A percentile compares a stretch with the other conserved stretches of the same genome.
These are phyloP conservation scores for Dendrobium officinale DNA, from an alignment of 106 monocot species.

Conservation along the genomic window DNA sequence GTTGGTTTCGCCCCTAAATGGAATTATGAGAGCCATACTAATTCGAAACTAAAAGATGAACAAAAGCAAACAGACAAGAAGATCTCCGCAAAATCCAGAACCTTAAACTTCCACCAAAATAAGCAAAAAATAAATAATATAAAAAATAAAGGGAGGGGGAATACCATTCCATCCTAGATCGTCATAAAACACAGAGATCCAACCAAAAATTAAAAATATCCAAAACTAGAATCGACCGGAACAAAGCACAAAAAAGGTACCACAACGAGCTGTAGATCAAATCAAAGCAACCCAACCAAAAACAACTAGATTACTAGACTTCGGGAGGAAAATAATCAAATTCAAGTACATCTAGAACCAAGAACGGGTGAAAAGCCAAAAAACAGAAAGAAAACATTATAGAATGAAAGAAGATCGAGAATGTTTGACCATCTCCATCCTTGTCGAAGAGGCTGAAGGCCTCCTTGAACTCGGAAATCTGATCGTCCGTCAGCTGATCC, in stretches of 20 bases:
- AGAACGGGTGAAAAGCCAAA: background rate
- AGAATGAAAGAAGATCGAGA: background rate
- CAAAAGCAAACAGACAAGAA: background rate
- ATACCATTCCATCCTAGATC: background rate
- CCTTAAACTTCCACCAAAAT: background rate
- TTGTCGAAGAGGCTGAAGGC: slow-evolving; percentile 78
- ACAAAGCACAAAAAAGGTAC: background rate
- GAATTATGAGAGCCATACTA: too few relatives aligned
- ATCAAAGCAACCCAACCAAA: background rate
- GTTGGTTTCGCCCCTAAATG: too few relatives aligned
- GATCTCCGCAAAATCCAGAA: background rate
- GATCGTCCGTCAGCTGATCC: slow-evolving; percentile 38
- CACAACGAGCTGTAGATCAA: background rate
- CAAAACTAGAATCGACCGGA: background rate
- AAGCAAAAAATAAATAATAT: background rate
- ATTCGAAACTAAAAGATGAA: background rate
- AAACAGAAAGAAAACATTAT: background rate
- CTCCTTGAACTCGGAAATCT: slow-evolving; percentile 61
- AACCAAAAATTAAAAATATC: background rate
- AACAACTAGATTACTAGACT: background rate
- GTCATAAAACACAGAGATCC: background rate
- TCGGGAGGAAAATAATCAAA: background rate
- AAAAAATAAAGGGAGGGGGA: background rate
- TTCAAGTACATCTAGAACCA: background rate
- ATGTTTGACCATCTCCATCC: slow-evolving; percentile 65